phyloP scores from a whole-genome alignment of 176 grass and related monocot species.

The Thinopyrum elongatum region DNA sequence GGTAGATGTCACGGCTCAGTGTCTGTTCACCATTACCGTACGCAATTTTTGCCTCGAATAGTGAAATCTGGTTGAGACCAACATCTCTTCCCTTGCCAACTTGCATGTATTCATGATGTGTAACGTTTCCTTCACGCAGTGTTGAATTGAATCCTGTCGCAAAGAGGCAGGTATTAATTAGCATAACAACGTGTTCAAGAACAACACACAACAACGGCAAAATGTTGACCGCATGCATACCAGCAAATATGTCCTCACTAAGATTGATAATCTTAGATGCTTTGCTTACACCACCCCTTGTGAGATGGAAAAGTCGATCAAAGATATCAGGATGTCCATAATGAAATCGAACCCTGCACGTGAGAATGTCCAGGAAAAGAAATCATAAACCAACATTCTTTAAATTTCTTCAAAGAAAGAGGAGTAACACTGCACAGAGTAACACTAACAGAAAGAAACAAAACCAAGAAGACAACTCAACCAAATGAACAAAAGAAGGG shows the following conservation, averaged over 20 bases:
- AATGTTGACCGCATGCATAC: constrained; percentile 26
- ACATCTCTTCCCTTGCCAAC: constrained; percentile 98
- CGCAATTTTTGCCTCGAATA: constrained; percentile 95
- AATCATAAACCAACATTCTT: background rate
- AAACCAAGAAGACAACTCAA: constrained; percentile 21
- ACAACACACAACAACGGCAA: background rate
- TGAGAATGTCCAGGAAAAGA: background rate
- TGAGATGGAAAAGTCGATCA: constrained; percentile 92
- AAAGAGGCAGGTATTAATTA: background rate
- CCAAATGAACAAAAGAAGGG: constrained; percentile 17
- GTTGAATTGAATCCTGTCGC: constrained; percentile 89
- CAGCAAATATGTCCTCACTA: constrained; percentile 99
- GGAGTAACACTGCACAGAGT: background rate
- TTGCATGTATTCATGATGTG: constrained; percentile 99
- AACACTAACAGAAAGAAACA: background rate
- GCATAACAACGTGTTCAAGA: background rate
- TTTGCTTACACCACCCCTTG: constrained; percentile 94
- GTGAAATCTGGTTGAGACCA: constrained; percentile 92
- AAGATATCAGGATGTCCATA: constrained; percentile 99
- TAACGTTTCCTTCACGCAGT: constrained; percentile 89
- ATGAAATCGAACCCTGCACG: constrained; percentile 80
- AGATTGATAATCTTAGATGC: constrained; percentile 96
- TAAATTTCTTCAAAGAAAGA: background rate
- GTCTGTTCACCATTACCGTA: constrained; percentile 93
- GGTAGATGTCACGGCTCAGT: constrained; percentile 78